Conservation (phyloP, 2,329 filamentous ascomycete genomes). For the Diaporthe citri region DNA sequence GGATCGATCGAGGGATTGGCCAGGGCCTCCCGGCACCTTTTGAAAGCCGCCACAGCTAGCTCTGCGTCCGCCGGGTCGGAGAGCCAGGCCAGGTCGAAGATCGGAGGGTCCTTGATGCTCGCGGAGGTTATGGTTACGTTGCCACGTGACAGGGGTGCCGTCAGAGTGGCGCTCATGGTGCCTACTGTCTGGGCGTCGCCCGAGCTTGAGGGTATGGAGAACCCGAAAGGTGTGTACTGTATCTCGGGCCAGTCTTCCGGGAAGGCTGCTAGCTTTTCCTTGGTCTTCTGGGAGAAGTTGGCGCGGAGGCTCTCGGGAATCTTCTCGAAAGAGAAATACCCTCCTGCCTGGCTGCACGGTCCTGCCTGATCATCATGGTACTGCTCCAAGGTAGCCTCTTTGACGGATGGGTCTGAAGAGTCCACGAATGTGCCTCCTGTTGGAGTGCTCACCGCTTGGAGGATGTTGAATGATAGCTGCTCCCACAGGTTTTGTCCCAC, state of each 20-base stretch:
- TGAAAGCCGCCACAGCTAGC: slow-evolving; percentile 55
- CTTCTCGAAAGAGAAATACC: slow-evolving; percentile 37
- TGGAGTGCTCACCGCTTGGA: not conserved
- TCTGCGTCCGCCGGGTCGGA: slow-evolving; percentile 53
- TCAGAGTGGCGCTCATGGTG: slow-evolving; percentile 45
- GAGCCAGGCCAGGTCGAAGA: slow-evolving; percentile 57
- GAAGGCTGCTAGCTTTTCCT: not conserved
- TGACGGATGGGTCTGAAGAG: not conserved
- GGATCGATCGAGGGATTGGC: not conserved
- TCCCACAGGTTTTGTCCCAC: slow-evolving; percentile 37
- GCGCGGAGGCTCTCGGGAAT: slow-evolving; percentile 14
- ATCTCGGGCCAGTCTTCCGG: slow-evolving; percentile 3
- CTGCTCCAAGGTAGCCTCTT: not conserved
- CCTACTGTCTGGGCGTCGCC: not conserved
- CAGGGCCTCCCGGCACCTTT: slow-evolving; percentile 51
- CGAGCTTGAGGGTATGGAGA: not conserved
- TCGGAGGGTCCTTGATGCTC: slow-evolving; percentile 50
- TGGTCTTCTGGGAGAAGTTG: slow-evolving; percentile 9
- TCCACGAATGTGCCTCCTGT: not conserved
- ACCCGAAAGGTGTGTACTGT: slow-evolving; percentile 10
- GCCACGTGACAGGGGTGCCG: slow-evolving; percentile 55
- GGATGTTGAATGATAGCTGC: not conserved
- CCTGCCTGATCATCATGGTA: not conserved
- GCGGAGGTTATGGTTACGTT: slow-evolving; percentile 52
- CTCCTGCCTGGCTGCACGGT: slow-evolving; percentile 11